Evolutionary conservation across 2,329 filamentous ascomycete species (phyloP).

Genomic region (Cordyceps sp.): DNA sequence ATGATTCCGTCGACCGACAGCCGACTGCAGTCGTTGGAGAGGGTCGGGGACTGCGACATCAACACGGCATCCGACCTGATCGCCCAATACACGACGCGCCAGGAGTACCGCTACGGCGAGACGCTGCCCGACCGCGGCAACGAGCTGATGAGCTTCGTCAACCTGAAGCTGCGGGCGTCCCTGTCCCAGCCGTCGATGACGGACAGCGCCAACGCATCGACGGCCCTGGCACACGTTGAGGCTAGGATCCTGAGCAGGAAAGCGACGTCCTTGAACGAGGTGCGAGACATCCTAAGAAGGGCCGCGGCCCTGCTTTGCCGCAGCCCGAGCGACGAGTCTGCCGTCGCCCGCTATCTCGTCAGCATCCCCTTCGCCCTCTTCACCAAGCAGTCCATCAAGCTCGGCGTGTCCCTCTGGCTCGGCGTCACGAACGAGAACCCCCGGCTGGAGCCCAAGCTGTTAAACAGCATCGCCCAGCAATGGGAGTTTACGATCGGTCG

Average conservation of each 20-base stretch:
- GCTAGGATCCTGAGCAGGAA: conserved; percentile 52
- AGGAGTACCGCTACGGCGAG: conserved; percentile 86
- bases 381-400: conserved; percentile 86
- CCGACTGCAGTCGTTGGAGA: conserved; percentile 66
- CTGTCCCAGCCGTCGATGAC: conserved; percentile 33
- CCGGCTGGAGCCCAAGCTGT: conserved; percentile 66
- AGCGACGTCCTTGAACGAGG: conserved; percentile 52
- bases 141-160: conserved; percentile 47
- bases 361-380: conserved; percentile 87
- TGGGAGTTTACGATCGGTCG: conserved; percentile 77
- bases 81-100: conserved; percentile 89
- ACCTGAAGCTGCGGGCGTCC: conserved; percentile 32
- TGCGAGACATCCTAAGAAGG: conserved; percentile 67
- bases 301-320: conserved; percentile 78
- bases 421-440: conserved; percentile 95
- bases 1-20: conserved; percentile 76
- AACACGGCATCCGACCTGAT: conserved; percentile 94
- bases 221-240: conserved; percentile 57
- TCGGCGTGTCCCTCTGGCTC: conserved; percentile 90
- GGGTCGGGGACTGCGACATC: conserved; percentile 54
- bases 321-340: conserved; percentile 55
- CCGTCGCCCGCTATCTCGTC: conserved; percentile 75
- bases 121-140: conserved; percentile 50
- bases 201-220: conserved; percentile 41
- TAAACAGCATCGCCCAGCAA: conserved; percentile 74